Conservation (phyloP, 352 stramenopile genomes). For the Phytophthora kernoviae region DNA sequence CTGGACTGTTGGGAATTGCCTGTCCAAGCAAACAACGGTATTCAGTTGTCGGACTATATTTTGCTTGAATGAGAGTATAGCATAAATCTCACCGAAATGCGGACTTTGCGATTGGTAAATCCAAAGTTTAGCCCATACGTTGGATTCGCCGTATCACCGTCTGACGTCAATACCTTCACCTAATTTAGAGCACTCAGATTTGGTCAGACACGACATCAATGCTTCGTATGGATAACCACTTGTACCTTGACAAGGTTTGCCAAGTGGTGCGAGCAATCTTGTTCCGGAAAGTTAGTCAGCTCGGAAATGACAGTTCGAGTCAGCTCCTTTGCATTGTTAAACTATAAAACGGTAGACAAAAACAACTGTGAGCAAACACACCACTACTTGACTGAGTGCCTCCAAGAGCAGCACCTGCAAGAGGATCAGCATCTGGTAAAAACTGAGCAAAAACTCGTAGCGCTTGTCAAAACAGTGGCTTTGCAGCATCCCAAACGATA, state of each 20-base stretch:
- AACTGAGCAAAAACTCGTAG: constrained; percentile 84
- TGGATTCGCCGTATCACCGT: constrained; percentile 26
- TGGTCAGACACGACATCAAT: neutral
- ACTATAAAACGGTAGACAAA: constrained; percentile 38
- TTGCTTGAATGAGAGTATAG: neutral
- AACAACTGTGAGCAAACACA: neutral
- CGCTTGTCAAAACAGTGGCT: constrained; percentile 70
- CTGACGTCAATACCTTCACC: constrained; percentile 47
- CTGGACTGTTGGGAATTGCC: constrained; percentile 63
- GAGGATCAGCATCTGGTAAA: constrained; percentile 86
- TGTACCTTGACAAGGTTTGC: constrained; percentile 74
- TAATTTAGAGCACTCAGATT: constrained; percentile 13
- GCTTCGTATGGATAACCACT: neutral
- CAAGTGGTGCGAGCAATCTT: constrained; percentile 71
- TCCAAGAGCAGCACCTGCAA: constrained; percentile 48
- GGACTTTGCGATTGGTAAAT: constrained; percentile 57
- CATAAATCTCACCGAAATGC: constrained; percentile 42
- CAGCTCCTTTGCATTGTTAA: constrained; percentile 60
- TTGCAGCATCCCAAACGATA: constrained; percentile 79
- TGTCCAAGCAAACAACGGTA: constrained; percentile 13
- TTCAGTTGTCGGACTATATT: neutral
- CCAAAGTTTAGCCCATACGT: constrained; percentile 50
- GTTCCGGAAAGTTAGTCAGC: constrained; percentile 59
- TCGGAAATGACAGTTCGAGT: constrained; percentile 39
- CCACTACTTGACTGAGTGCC: neutral